Percentiles rank a stretch among this genome's conserved stretches.
These are phyloP conservation scores for Trichoderma virens DNA, from an alignment of 495 filamentous ascomycete genomes.

Conservation along the genomic window DNA sequence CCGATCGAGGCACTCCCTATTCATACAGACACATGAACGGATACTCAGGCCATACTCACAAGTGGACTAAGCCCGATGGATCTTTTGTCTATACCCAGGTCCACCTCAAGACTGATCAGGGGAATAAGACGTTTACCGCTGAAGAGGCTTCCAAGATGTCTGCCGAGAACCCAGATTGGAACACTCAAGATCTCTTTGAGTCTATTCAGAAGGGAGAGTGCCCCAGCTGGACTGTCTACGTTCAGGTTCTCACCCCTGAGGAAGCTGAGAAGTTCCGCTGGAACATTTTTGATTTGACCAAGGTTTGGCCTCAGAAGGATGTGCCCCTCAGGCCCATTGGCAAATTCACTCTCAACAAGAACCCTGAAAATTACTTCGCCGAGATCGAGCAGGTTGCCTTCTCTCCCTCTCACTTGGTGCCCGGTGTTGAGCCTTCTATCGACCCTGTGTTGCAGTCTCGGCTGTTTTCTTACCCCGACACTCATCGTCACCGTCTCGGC, in stretches of 20 bases:
- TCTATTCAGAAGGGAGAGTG: slow-evolving; percentile 57
- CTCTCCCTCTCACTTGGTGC: slow-evolving; percentile 66
- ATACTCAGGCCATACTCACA: slow-evolving; percentile 46
- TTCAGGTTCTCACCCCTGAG: slow-evolving; percentile 62
- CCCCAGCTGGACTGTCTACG: slow-evolving; percentile 64
- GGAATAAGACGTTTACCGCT: slow-evolving; percentile 56
- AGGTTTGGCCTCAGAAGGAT: slow-evolving; percentile 66
- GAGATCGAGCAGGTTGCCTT: slow-evolving; percentile 82
- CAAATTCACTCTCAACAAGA: slow-evolving; percentile 60
- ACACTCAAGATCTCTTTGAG: slow-evolving; percentile 64
- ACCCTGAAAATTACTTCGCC: slow-evolving; percentile 61
- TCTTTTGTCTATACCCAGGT: slow-evolving; percentile 35
- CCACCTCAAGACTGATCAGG: slow-evolving; percentile 57
- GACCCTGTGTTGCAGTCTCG: slow-evolving; percentile 61
- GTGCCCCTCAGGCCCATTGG: slow-evolving; percentile 65
- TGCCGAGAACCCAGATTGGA: slow-evolving; percentile 61
- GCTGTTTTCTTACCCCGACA: slow-evolving; percentile 63
- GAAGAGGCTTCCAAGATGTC: slow-evolving; percentile 54
- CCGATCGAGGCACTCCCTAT: slow-evolving; percentile 61
- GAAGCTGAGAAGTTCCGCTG: slow-evolving; percentile 65
- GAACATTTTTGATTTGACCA: slow-evolving; percentile 74
- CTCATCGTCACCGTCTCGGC: slow-evolving; percentile 58
- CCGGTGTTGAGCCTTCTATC: slow-evolving; percentile 55
- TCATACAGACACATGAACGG: slow-evolving; percentile 65
- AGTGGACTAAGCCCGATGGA: slow-evolving; percentile 34